phyloP scores from a whole-genome alignment of 1,139 yeast genomes.

The Yamadazyma taylorii region DNA sequence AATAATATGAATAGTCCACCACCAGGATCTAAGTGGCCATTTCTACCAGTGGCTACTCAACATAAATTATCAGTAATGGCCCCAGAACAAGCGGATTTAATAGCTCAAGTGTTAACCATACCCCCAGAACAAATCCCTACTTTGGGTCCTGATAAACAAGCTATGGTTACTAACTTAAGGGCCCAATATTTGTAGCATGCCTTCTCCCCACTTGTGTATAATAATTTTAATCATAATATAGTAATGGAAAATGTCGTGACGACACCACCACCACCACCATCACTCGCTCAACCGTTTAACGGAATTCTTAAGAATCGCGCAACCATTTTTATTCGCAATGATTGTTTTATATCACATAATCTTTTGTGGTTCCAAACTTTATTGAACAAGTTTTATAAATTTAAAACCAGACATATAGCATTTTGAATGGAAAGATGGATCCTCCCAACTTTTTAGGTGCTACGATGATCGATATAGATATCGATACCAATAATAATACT shows the following conservation, averaged over 20 bases:
- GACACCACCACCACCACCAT: too few relatives aligned
- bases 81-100: conserved; percentile 60
- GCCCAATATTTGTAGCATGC: conserved; percentile 56
- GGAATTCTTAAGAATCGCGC: too few relatives aligned
- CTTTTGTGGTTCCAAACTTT: too few relatives aligned
- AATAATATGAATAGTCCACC: conserved; percentile 12
- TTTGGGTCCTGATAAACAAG: conserved; percentile 60
- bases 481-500: conserved; percentile 21
- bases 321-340: too few relatives aligned
- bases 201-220: too few relatives aligned
- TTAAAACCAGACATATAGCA: neutral
- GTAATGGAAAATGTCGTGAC: too few relatives aligned
- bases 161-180: conserved; percentile 59
- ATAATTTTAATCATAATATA: too few relatives aligned
- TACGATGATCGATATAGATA: conserved; percentile 28
- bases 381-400: too few relatives aligned
- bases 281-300: too few relatives aligned
- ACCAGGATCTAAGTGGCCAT: conserved; percentile 44
- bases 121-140: conserved; percentile 54
- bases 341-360: too few relatives aligned
- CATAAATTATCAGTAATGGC: conserved; percentile 48
- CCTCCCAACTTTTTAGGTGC: conserved; percentile 11
- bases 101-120: conserved; percentile 62
- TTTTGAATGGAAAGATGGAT: conserved; percentile 10
- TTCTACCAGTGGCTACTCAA: conserved; percentile 49